A percentile compares a stretch with the other conserved stretches of the same genome.
These are phyloP conservation scores for Forsythia viridissima DNA, from an alignment of 257 asterid genomes.

Conservation along the genomic window DNA sequence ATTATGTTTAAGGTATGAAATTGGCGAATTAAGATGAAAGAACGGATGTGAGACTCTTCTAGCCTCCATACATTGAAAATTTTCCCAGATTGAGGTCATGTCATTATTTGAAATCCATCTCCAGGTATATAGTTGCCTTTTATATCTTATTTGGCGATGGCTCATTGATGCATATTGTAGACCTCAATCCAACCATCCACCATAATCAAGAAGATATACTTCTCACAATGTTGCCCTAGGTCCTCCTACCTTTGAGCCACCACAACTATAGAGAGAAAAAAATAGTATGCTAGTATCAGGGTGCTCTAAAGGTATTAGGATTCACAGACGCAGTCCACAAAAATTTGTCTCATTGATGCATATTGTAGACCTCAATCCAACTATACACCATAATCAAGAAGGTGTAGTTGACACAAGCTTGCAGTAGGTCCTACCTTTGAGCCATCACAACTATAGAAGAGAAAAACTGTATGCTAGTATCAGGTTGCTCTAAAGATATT, in stretches of 20 bases:
- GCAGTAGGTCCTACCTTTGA: neutral
- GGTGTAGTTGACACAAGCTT: neutral
- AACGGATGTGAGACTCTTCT: neutral
- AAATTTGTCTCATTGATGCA: neutral
- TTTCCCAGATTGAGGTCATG: neutral
- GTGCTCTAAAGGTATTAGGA: neutral
- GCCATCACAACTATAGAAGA: neutral
- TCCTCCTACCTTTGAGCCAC: neutral
- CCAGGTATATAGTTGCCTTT: neutral
- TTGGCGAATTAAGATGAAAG: neutral
- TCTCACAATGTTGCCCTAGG: neutral
- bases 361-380: neutral
- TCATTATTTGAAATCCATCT: neutral
- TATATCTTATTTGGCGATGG: neutral
- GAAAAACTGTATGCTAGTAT: neutral
- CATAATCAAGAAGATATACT: neutral
- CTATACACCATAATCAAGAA: neutral
- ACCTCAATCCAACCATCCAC: neutral
- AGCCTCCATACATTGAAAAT: neutral
- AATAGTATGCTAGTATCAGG: neutral
- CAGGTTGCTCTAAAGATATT: neutral
- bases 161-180: neutral
- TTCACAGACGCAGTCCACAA: neutral
- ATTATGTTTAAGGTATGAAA: neutral
- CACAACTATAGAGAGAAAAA: neutral